phyloP scores from a whole-genome alignment of 768 basidiomycete species.

The Suillus brevipes region DNA sequence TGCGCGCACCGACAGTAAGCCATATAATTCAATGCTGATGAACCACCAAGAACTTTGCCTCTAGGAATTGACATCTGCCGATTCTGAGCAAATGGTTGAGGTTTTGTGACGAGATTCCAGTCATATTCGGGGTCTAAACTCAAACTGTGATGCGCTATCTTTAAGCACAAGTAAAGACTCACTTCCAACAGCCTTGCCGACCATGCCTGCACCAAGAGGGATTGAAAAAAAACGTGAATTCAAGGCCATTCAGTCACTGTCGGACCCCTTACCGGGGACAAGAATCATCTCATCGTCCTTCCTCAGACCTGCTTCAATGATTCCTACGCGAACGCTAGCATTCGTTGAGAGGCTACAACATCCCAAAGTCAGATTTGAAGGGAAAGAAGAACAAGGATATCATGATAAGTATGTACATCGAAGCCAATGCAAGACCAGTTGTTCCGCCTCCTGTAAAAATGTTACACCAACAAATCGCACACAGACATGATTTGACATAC shows the following conservation, averaged over 20 bases:
- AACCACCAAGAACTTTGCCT: slow-evolving; percentile 17
- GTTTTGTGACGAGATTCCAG: slow-evolving; percentile 16
- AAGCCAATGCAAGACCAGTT: slow-evolving; percentile 17
- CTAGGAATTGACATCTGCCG: slow-evolving; percentile 12
- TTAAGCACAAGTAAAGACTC: not conserved
- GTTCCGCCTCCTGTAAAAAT: slow-evolving; percentile 15
- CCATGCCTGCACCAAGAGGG: slow-evolving; percentile 7
- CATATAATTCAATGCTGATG: slow-evolving; percentile 17
- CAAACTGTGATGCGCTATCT: not conserved
- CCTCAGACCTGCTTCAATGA: slow-evolving; percentile 20
- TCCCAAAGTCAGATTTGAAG: not conserved
- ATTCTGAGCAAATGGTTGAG: slow-evolving; percentile 10
- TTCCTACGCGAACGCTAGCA: slow-evolving; percentile 6
- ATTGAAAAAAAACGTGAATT: not conserved
- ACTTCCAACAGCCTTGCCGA: slow-evolving; percentile 14
- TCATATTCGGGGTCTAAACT: slow-evolving; percentile 19
- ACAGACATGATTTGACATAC: slow-evolving; percentile 7
- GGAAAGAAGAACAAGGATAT: not conserved
- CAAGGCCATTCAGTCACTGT: not conserved
- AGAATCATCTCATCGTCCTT: slow-evolving; percentile 17
- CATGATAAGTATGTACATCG: slow-evolving; percentile 10
- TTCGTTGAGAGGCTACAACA: slow-evolving; percentile 14
- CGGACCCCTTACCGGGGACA: slow-evolving; percentile 7
- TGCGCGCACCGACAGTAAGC: slow-evolving; percentile 2
- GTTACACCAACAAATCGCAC: not conserved